Evolutionary conservation across 2,329 filamentous ascomycete genomes (phyloP).

Genomic region (Aspergillus alliaceus): DNA sequence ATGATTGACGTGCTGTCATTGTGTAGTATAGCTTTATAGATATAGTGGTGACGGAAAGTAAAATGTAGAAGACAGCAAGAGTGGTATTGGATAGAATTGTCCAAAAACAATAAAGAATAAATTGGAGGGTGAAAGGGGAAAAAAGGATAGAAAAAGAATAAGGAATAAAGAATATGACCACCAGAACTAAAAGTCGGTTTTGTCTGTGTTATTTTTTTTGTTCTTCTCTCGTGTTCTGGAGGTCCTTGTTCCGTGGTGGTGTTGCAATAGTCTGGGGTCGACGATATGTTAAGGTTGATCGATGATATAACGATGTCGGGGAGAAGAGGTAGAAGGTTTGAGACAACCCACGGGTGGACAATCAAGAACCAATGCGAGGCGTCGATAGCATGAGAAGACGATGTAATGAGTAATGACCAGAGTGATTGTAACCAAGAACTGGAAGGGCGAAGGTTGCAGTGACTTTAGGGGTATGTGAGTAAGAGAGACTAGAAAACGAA

Average conservation of each 20-base stretch:
- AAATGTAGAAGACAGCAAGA: not conserved
- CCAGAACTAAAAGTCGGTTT: not conserved
- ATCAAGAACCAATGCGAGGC: not conserved
- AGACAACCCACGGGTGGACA: not conserved
- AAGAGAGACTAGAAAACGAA: not conserved
- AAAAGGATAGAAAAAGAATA: not conserved
- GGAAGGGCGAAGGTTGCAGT: slow-evolving; percentile 1
- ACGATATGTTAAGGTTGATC: not conserved
- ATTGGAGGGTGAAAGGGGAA: too few relatives aligned
- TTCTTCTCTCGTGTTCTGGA: not conserved
- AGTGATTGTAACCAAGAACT: slow-evolving; percentile 2
- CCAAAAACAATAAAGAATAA: not conserved
- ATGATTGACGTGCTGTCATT: slow-evolving; percentile 42
- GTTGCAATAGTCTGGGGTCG: slow-evolving; percentile 1
- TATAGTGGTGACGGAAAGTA: not conserved
- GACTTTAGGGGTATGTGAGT: not conserved
- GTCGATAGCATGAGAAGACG: not conserved
- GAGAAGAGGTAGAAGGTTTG: slow-evolving; percentile 1
- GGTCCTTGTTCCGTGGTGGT: not conserved
- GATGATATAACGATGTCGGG: slow-evolving; percentile 8
- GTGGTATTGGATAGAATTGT: not conserved
- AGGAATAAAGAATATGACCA: not conserved
- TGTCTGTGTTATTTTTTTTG: not conserved
- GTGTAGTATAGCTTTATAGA: slow-evolving; percentile 18
- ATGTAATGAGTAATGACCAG: slow-evolving; percentile 10